Conservation (phyloP, 768 basidiomycete species). For the Agaricus subrufescens region DNA sequence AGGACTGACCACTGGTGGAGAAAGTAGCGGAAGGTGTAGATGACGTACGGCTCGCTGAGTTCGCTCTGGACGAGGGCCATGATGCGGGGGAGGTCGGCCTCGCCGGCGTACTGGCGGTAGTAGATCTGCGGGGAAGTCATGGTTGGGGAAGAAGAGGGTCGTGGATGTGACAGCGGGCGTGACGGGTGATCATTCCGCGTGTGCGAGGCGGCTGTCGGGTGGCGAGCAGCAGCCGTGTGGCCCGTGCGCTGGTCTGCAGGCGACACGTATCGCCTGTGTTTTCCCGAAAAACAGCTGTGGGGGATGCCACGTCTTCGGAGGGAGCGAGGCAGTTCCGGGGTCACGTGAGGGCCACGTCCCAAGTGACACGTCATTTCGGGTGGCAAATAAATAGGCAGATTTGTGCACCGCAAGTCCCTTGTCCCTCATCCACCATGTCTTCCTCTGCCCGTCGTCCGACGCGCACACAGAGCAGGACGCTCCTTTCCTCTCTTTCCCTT, state of each 20-base stretch:
- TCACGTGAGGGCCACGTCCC: constrained; percentile 37
- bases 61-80: constrained; percentile 88
- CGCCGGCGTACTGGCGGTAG: constrained; percentile 74
- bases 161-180: background rate
- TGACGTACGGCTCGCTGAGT: constrained; percentile 93
- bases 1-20: constrained; percentile 85
- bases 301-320: constrained; percentile 8
- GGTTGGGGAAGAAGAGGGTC: constrained; percentile 12
- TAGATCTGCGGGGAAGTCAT: constrained; percentile 31
- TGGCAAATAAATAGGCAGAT: constrained; percentile 25
- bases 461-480: constrained; percentile 51
- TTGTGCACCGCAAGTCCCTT: constrained; percentile 22
- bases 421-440: constrained; percentile 31
- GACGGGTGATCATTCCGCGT: too few species aligned
- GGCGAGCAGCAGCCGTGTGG: too few species aligned
- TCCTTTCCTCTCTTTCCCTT: constrained; percentile 57
- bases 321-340: background rate
- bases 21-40: constrained; percentile 97
- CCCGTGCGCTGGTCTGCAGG: background rate
- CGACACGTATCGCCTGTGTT: background rate
- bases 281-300: background rate
- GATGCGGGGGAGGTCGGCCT: constrained; percentile 75
- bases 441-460: constrained; percentile 43
- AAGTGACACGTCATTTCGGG: constrained; percentile 33
- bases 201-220: too few species aligned